Conservation (phyloP, 2,329 filamentous ascomycete species). For the Cyphellophora europaea region DNA sequence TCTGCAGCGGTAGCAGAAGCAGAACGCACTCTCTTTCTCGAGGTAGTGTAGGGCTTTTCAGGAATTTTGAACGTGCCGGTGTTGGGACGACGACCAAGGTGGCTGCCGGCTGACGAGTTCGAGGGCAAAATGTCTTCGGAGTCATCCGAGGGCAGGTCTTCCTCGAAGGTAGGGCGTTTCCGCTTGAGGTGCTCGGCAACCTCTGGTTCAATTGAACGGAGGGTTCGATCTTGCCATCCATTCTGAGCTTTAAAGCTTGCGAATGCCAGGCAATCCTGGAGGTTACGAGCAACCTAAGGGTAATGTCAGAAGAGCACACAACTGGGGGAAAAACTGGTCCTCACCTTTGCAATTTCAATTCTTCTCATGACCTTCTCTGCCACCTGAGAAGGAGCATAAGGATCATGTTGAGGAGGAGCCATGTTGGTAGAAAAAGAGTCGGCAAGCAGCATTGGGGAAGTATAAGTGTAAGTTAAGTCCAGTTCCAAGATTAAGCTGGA, state of each 20-base stretch:
- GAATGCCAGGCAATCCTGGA: constrained; percentile 88
- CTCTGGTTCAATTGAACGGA: constrained; percentile 77
- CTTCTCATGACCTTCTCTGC: constrained; percentile 60
- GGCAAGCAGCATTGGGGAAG: constrained; percentile 18
- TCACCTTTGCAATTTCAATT: constrained; percentile 67
- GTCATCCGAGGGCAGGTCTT: constrained; percentile 77
- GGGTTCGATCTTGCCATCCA: constrained; percentile 83
- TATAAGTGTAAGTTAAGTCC: too few species aligned
- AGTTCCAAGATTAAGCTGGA: too few species aligned
- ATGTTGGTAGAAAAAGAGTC: constrained; percentile 26
- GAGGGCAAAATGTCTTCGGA: constrained; percentile 59
- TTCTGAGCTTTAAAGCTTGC: constrained; percentile 97
- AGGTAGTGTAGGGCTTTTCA: constrained; percentile 39
- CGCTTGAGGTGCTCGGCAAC: constrained; percentile 70
- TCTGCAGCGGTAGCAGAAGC: constrained; percentile 52
- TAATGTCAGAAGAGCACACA: constrained; percentile 3
- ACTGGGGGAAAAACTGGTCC: constrained; percentile 10
- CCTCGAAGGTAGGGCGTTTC: constrained; percentile 56
- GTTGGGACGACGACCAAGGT: constrained; percentile 12
- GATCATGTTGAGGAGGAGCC: constrained; percentile 19
- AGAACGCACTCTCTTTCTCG: constrained; percentile 59
- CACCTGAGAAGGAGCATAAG: constrained; percentile 25
- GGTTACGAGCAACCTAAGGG: constrained; percentile 76
- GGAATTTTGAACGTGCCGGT: constrained; percentile 33
- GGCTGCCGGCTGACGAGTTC: constrained; percentile 56